phyloP scores from a whole-genome alignment of 2,329 filamentous ascomycete species.

The Uncinocarpus reesii region DNA sequence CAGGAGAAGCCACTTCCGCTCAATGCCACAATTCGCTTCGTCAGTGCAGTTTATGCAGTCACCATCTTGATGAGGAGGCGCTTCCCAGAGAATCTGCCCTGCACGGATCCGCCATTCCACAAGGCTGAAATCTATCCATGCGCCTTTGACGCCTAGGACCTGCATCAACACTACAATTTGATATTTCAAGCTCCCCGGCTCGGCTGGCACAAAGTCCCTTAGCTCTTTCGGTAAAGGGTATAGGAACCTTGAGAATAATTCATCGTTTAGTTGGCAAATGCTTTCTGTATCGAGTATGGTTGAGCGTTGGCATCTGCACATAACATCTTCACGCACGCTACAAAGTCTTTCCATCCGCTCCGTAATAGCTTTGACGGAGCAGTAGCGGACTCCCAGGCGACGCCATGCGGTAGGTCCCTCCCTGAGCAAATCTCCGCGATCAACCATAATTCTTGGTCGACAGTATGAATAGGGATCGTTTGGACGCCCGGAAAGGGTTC shows the following conservation, averaged over 20 bases:
- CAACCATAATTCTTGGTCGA: slow-evolving; percentile 27
- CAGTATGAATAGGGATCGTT: slow-evolving; percentile 30
- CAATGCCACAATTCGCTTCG: slow-evolving; percentile 24
- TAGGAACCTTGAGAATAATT: slow-evolving; percentile 32
- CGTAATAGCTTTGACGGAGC: slow-evolving; percentile 26
- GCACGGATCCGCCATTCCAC: slow-evolving; percentile 39
- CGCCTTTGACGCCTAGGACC: slow-evolving; percentile 34
- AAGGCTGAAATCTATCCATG: slow-evolving; percentile 41
- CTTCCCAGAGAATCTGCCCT: slow-evolving; percentile 39
- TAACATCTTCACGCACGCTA: slow-evolving; percentile 27
- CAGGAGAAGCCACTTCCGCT: slow-evolving; percentile 45
- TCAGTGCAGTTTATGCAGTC: slow-evolving; percentile 22
- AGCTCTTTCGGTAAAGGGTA: slow-evolving; percentile 28
- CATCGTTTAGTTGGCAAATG: slow-evolving; percentile 25
- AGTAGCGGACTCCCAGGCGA: slow-evolving; percentile 33
- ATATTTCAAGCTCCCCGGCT: slow-evolving; percentile 30
- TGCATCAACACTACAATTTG: slow-evolving; percentile 39
- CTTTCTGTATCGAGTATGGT: slow-evolving; percentile 31
- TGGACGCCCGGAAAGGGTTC: slow-evolving; percentile 15
- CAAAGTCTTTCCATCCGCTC: slow-evolving; percentile 29
- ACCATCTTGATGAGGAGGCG: slow-evolving; percentile 28
- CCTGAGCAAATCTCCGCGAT: slow-evolving; percentile 29
- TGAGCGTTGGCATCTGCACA: slow-evolving; percentile 23
- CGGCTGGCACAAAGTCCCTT: slow-evolving; percentile 16
- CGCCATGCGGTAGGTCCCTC: slow-evolving; percentile 35